Conservation (phyloP, 2,329 filamentous ascomycete genomes). For the Fusarium musae region DNA sequence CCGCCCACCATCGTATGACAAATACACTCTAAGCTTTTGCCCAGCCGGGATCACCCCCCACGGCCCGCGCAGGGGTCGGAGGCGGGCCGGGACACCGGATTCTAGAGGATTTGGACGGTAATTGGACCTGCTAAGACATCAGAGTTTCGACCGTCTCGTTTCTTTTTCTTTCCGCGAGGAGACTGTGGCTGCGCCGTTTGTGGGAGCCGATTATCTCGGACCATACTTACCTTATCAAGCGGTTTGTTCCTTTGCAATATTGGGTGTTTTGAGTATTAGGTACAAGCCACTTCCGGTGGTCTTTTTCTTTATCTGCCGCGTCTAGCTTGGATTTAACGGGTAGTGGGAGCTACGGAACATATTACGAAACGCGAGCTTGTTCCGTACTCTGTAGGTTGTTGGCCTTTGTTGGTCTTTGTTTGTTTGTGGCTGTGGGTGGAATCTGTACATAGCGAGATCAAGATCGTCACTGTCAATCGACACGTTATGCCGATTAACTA, state of each 20-base stretch:
- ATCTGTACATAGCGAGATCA: neutral
- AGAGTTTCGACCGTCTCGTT: neutral
- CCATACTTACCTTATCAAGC: neutral
- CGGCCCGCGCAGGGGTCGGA: conserved; percentile 13
- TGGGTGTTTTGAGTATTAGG: neutral
- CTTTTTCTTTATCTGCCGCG: neutral
- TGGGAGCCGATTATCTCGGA: neutral
- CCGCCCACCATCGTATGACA: conserved; percentile 14
- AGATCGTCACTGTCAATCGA: neutral
- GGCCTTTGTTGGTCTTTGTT: neutral
- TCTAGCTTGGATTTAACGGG: neutral
- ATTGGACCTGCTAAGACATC: neutral
- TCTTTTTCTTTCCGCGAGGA: neutral
- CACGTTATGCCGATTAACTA: neutral
- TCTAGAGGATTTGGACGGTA: neutral
- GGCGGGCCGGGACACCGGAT: neutral
- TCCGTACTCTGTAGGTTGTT: no score
- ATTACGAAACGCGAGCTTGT: no score
- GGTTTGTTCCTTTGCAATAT: neutral
- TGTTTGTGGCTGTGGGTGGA: neutral
- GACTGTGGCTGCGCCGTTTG: neutral
- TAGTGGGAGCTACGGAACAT: neutral
- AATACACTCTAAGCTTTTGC: conserved; percentile 24
- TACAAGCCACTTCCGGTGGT: neutral
- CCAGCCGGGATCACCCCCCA: conserved; percentile 28